Base-by-base conservation (phyloP, 345 rosid species). In the Hibiscus trionum region DNA sequence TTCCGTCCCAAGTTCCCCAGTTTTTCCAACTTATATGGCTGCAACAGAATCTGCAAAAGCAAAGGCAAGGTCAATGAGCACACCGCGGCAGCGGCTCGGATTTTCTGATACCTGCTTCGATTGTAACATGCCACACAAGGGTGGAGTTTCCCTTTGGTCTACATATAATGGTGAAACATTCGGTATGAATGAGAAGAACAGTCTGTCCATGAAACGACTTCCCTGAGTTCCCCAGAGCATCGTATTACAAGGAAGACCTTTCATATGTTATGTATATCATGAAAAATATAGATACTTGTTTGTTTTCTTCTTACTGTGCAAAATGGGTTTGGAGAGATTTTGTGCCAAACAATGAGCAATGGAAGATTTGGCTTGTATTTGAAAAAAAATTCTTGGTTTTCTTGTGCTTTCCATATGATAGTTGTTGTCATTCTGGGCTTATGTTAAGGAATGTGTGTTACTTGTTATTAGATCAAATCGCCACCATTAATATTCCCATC, bases 11-110 rank as follows among this genome's bases (percentile, higher is more conserved):
- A 77, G 82, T 56, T 89, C 92, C 14, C 87, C 84, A 2, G 85
- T 78, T 10, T 84, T 81, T 19, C 90, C 90, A 15, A 78, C 88
- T n/a, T 91, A 87, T 73, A 88, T 86, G 93, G 88, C 84, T 0
- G 78, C 86, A 61, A 93, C 93, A 19, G 82, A 89, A 75, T 85
- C 94, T n/a, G 82, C 96, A 66, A 91, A 75, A 80, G 90, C 90
- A 10, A 94, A 86, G 83, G 73, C 82, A 52, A 87, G 98, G 83
- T 94, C 96, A 14, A 72, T 84, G 77, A 93, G 98, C 86, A 86
- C 88, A 8, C 97, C 93, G 1, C 87, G 79, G 81, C 97, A 88
- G 72, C 84, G 88, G 9, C 73, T 77, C 42, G 86, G 83, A 27
- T 33, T 72, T 49, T 72, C 75, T 21, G 87, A 88, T 50, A 42